Evolutionary conservation across 2,329 filamentous ascomycete species (phyloP).

Genomic region (Trichophyton equinum): DNA sequence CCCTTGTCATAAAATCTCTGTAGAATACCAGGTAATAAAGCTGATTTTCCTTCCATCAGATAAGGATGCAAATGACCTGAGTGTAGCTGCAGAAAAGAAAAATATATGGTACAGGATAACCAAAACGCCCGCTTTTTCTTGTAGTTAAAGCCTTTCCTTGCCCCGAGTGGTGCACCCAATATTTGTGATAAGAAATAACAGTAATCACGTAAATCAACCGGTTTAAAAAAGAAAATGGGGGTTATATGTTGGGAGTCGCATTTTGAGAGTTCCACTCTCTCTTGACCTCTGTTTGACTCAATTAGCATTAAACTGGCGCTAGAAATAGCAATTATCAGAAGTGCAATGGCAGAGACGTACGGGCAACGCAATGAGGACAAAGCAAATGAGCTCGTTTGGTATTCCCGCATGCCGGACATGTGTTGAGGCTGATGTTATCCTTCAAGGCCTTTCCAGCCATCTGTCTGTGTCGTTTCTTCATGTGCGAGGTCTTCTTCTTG

Average conservation of each 20-base stretch:
- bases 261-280: neutral
- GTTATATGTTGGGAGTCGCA: neutral
- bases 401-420: slow-evolving; percentile 78
- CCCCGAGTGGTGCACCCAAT: neutral
- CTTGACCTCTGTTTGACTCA: neutral
- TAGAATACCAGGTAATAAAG: neutral
- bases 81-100: neutral
- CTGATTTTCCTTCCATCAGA: neutral
- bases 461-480: slow-evolving; percentile 84
- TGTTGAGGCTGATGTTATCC: slow-evolving; percentile 76
- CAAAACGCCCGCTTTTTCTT: slow-evolving; percentile 2
- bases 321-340: neutral
- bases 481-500: slow-evolving; percentile 97
- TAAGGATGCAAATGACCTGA: neutral
- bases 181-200: neutral
- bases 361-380: slow-evolving; percentile 73
- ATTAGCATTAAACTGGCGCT: neutral
- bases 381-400: slow-evolving; percentile 79
- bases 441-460: slow-evolving; percentile 92
- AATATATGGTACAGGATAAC: neutral
- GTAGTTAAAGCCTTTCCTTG: neutral
- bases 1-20: neutral
- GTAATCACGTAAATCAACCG: neutral
- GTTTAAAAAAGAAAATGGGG: neutral
- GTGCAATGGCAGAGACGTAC: slow-evolving; percentile 34